phyloP scores from a whole-genome alignment of 108 stramenopile genomes.

The Nitzschia inconspicua region DNA sequence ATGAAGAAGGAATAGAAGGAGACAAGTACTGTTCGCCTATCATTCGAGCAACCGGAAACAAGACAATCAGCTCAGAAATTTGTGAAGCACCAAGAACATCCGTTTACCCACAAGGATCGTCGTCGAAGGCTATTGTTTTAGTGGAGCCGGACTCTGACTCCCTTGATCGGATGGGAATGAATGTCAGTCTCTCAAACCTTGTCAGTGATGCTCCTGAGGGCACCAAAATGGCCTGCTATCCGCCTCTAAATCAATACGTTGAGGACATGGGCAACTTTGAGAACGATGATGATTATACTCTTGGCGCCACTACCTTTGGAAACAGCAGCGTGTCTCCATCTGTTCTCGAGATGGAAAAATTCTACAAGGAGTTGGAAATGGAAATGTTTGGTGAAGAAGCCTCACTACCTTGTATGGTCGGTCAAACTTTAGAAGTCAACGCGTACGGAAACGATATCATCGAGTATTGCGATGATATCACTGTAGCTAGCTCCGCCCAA shows the following conservation, averaged over 20 bases:
- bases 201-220: too few relatives aligned
- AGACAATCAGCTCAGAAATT: too few relatives aligned
- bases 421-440: constrained; percentile 11
- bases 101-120: too few relatives aligned
- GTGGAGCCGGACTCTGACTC: constrained; percentile 9
- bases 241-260: too few relatives aligned
- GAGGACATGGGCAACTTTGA: too few relatives aligned
- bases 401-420: constrained; percentile 17
- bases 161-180: constrained; percentile 2
- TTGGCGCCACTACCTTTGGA: constrained; percentile 13
- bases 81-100: too few relatives aligned
- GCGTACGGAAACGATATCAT: neutral
- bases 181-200: neutral
- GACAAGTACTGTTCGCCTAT: neutral
- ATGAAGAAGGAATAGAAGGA: neutral
- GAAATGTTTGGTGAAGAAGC: constrained; percentile 23
- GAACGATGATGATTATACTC: neutral
- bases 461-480: neutral
- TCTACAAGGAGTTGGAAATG: constrained; percentile 25
- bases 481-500: neutral
- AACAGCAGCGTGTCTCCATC: constrained; percentile 15
- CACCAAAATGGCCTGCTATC: too few relatives aligned
- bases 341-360: constrained; percentile 22
- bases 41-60: neutral
- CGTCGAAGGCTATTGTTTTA: neutral